Conservation (phyloP, 257 asterid species). For the Solanum etuberosum region DNA sequence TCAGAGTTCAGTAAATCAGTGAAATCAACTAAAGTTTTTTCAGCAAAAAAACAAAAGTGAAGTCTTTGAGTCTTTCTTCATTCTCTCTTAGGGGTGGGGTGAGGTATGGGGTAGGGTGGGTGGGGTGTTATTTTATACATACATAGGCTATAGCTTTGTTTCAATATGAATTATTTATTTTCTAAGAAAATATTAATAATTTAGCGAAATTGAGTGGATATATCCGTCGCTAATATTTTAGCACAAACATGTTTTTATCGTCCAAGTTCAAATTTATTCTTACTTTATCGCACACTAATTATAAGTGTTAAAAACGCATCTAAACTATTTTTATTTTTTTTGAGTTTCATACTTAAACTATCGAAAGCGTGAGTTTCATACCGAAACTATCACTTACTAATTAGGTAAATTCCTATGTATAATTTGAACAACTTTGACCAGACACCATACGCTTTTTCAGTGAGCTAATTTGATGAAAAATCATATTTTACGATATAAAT, state of each 20-base stretch:
- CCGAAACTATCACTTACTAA: too few species aligned
- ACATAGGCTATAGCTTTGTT: neutral
- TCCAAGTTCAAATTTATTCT: neutral
- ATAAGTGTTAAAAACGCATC: too few species aligned
- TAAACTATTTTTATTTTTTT: too few species aligned
- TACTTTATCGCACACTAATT: neutral
- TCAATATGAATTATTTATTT: too few species aligned
- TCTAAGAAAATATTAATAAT: too few species aligned
- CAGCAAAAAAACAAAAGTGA: neutral
- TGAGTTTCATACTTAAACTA: too few species aligned
- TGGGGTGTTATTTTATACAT: neutral
- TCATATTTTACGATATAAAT: too few species aligned
- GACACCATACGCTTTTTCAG: too few species aligned
- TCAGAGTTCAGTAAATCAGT: neutral
- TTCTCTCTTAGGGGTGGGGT: neutral
- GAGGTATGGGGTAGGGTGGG: fast-evolving
- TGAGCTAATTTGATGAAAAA: too few species aligned
- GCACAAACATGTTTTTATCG: neutral
- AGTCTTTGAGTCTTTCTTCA: neutral
- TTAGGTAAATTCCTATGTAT: too few species aligned
- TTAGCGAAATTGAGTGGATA: neutral
- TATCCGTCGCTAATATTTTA: neutral
- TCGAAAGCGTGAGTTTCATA: too few species aligned
- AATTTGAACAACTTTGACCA: too few species aligned
- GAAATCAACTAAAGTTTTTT: neutral